Evolutionary conservation across 2,329 filamentous ascomycete genomes (phyloP).

Genomic region (Dothideomycetes sp.): DNA sequence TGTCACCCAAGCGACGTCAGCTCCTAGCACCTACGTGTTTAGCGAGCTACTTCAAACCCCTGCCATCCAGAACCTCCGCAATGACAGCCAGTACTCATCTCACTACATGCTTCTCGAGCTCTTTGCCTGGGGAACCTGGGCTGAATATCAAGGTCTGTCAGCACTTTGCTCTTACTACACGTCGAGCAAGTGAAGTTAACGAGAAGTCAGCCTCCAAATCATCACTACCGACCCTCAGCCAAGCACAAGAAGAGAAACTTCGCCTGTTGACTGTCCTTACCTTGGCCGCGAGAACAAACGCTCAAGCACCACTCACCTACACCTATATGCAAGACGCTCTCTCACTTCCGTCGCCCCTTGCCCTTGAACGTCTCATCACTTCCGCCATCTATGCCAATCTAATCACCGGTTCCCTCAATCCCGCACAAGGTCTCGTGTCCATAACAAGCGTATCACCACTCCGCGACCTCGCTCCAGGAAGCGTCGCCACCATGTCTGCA

Average conservation of each 20-base stretch:
- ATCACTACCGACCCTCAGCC: slow-evolving; percentile 62
- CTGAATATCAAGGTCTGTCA: slow-evolving; percentile 58
- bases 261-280: slow-evolving; percentile 83
- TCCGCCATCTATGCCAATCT: slow-evolving; percentile 80
- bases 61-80: slow-evolving; percentile 63
- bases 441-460: slow-evolving; percentile 75
- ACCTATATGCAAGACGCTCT: slow-evolving; percentile 56
- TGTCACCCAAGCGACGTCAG: slow-evolving; percentile 79
- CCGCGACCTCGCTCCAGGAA: slow-evolving; percentile 70
- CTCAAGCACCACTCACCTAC: slow-evolving; percentile 59
- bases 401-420: slow-evolving; percentile 73
- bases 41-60: slow-evolving; percentile 79
- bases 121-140: slow-evolving; percentile 88
- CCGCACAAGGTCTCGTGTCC: slow-evolving; percentile 61
- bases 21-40: slow-evolving; percentile 84
- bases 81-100: slow-evolving; percentile 51
- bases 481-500: slow-evolving; percentile 58
- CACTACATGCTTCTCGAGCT: slow-evolving; percentile 69
- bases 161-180: too few species aligned
- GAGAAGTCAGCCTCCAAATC: slow-evolving; percentile 32
- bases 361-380: slow-evolving; percentile 80
- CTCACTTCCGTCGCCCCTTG: slow-evolving; percentile 54
- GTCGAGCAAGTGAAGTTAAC: too few species aligned
- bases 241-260: slow-evolving; percentile 71
- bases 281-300: slow-evolving; percentile 50